A percentile compares a stretch with the other conserved stretches of the same genome.
These are phyloP conservation scores for Arachnopeziza araneosa DNA, from an alignment of 2,329 filamentous ascomycete genomes.

Conservation along the genomic window DNA sequence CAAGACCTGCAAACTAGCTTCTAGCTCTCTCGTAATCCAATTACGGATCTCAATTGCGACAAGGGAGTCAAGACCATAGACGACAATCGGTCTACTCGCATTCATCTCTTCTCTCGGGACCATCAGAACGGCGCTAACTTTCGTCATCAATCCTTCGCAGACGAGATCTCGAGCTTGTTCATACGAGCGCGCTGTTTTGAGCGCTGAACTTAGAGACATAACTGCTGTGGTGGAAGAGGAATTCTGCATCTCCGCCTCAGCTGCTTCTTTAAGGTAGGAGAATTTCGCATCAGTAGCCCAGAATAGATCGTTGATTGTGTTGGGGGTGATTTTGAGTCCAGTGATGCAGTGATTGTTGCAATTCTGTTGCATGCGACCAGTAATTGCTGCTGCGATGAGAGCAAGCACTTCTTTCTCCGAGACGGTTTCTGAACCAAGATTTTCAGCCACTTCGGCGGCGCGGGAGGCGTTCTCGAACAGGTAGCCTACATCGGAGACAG, in stretches of 20 bases:
- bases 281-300: conserved; percentile 52
- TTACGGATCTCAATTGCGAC: conserved; percentile 30
- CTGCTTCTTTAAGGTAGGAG: conserved; percentile 38
- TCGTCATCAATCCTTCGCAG: conserved; percentile 40
- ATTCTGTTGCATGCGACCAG: conserved; percentile 35
- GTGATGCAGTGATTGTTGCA: conserved; percentile 45
- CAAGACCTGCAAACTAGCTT: conserved; percentile 42
- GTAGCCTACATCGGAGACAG: conserved; percentile 24
- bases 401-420: conserved; percentile 50
- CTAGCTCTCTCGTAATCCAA: conserved; percentile 37
- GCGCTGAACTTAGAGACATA: conserved; percentile 39
- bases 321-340: conserved; percentile 44
- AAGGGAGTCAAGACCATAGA: conserved; percentile 35
- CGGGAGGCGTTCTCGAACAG: conserved; percentile 23
- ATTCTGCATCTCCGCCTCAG: not conserved
- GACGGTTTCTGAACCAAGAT: conserved; percentile 37
- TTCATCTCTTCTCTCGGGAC: conserved; percentile 45
- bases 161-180: conserved; percentile 42
- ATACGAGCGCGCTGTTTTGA: conserved; percentile 30
- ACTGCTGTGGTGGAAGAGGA: not conserved
- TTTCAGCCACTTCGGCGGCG: conserved; percentile 24
- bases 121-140: conserved; percentile 44
- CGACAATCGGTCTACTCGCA: conserved; percentile 38
- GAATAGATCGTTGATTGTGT: conserved; percentile 36
- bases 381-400: conserved; percentile 46